These are phyloP conservation scores for Rubus idaeus DNA, from an alignment of 306 rosid genomes.

Conservation along the genomic window DNA sequence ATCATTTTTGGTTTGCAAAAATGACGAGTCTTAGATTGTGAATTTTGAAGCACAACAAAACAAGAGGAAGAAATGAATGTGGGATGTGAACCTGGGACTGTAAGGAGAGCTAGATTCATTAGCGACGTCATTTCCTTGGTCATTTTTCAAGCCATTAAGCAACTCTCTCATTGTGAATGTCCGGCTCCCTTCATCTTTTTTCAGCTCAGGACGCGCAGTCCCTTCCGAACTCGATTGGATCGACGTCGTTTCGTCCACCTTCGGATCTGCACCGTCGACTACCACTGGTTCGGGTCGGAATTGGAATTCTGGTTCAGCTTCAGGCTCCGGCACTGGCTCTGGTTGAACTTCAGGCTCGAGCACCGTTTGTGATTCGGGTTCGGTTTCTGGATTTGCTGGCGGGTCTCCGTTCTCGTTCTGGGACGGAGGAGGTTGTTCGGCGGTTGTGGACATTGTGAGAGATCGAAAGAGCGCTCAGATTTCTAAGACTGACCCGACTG, in stretches of 20 bases:
- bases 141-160: conserved; percentile 71
- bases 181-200: conserved; percentile 83
- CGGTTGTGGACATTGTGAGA: conserved; percentile 36
- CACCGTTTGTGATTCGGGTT: conserved; percentile 6
- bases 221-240: conserved; percentile 33
- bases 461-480: conserved; percentile 14
- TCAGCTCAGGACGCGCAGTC: conserved; percentile 46
- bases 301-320: background rate
- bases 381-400: background rate
- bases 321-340: conserved; percentile 5
- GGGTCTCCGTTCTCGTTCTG: conserved; percentile 28
- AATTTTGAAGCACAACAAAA: conserved; percentile 10
- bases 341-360: conserved; percentile 8
- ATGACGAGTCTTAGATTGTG: background rate
- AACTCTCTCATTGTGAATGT: conserved; percentile 97
- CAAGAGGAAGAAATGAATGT: conserved; percentile 7
- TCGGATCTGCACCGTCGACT: conserved; percentile 36
- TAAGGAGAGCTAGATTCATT: conserved; percentile 52
- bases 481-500: background rate
- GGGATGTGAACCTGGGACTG: conserved; percentile 58
- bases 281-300: conserved; percentile 17
- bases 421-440: conserved; percentile 33
- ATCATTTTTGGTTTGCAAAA: too few species aligned
- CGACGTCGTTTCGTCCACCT: conserved; percentile 23
- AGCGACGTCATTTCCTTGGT: conserved; percentile 33